Base-by-base conservation (phyloP, 768 basidiomycete species). In the Lactarius hatsudake region DNA sequence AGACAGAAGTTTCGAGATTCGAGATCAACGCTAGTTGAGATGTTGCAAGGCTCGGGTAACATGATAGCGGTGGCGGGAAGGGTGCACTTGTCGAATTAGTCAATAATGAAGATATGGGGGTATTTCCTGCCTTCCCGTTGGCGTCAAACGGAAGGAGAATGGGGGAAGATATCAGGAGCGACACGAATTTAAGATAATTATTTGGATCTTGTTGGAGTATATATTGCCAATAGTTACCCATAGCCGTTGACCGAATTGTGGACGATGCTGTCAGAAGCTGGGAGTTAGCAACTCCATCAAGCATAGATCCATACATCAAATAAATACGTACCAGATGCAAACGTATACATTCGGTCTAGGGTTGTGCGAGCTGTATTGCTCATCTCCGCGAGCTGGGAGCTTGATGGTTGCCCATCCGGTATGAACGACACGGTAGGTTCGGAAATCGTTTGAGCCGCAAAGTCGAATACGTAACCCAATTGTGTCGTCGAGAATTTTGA, bases 101-200 rank as follows among this genome's bases (percentile, higher is more conserved):
- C 59, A 87, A 75, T 20, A 86, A 72, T 34, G 76, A 75, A 18
- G 77, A 73, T 38, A 86, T 72, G 10, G 78, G 62, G 6, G 66
- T 70, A 2, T 68, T 61, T 34, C 71, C 75, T 32, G 71, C 69
- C 30, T 74, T 73, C n/a, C 77, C 57, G 13, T 80, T 81, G 26
- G 83, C 83, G 72, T 89, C 83, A 71, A 88, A 87, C 9, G 86
- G 84, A n/a, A 87, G 71, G 34, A 86, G 70, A 57, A 87, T 78
- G 2, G 82, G 81, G 2, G 85, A 80, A 30, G 77, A 75, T 61
- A 76, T 76, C 40, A 88, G 64, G 5, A 80, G 78, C 10, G 81
- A 74, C 62, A 84, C 76, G 73, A 90, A 89, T 4, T 68, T 73
- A 1, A 73, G 56, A 5, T 88, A 77, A 45, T 83, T 80, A 34